Percentiles rank a stretch among this genome's conserved stretches.
These are phyloP conservation scores for Termitomyces sp. DNA, from an alignment of 768 basidiomycete species.

Conservation along the genomic window DNA sequence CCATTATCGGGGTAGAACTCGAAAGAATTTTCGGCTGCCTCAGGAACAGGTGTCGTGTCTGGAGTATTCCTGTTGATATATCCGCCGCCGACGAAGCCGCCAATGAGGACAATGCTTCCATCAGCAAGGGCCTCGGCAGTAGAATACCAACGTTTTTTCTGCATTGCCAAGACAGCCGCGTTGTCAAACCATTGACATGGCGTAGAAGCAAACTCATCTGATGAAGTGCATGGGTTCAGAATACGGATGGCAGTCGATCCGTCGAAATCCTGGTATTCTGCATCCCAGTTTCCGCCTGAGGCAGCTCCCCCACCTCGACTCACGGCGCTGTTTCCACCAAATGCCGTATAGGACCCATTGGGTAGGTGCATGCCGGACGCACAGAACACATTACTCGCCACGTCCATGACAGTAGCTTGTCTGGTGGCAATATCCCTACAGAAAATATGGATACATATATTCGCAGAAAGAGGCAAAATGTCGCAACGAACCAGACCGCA, in stretches of 20 bases:
- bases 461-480: not conserved
- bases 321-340: conserved; percentile 78
- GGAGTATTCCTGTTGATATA: conserved; percentile 78
- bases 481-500: conserved; percentile 15
- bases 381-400: conserved; percentile 74
- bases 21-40: conserved; percentile 75
- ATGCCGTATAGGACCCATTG: conserved; percentile 70
- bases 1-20: conserved; percentile 77
- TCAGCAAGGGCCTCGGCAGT: conserved; percentile 71
- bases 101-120: conserved; percentile 77
- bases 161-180: conserved; percentile 56
- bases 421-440: conserved; percentile 60
- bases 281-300: conserved; percentile 54
- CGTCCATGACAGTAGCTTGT: conserved; percentile 62
- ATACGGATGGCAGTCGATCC: conserved; percentile 79
- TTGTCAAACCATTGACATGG: conserved; percentile 76
- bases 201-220: conserved; percentile 42
- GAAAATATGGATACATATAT: not conserved
- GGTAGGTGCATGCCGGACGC: conserved; percentile 81
- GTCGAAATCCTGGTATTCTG: conserved; percentile 75
- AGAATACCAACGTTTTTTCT: conserved; percentile 75
- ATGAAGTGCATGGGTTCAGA: conserved; percentile 66
- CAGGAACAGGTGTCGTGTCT: conserved; percentile 55
- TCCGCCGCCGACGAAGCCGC: conserved; percentile 75
- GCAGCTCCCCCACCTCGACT: conserved; percentile 60